Evolutionary conservation across 2,329 filamentous ascomycete species (phyloP).

Genomic region (Penicillium corylophilum): DNA sequence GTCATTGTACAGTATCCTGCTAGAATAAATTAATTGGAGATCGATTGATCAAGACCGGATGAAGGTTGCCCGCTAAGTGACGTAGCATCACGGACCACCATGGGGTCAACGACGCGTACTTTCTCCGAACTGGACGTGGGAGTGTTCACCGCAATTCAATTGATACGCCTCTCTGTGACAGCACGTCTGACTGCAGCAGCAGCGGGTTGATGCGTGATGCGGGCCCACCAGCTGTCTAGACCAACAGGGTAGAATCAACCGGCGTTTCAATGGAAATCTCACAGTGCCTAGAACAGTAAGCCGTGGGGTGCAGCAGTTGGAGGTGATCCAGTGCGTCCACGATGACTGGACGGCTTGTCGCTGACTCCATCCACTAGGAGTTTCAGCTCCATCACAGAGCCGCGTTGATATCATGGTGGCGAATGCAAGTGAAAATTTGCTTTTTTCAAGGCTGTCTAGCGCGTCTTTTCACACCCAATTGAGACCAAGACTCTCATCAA

Average conservation of each 20-base stretch:
- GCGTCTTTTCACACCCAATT: background rate
- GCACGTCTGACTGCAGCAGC: background rate
- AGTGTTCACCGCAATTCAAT: conserved; percentile 8
- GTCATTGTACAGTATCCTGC: background rate
- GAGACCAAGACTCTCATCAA: background rate
- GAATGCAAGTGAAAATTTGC: background rate
- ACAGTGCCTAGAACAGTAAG: conserved; percentile 15
- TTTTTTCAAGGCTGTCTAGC: background rate
- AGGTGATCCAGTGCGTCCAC: conserved; percentile 3
- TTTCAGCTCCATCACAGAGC: conserved; percentile 14
- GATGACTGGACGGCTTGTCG: conserved; percentile 7
- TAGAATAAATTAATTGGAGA: background rate
- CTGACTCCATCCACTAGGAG: conserved; percentile 16
- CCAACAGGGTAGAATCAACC: background rate
- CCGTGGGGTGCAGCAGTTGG: conserved; percentile 17
- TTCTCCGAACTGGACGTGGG: background rate
- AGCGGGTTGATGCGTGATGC: background rate
- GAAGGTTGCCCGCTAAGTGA: conserved; percentile 9
- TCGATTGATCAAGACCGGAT: background rate
- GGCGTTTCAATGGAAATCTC: conserved; percentile 9
- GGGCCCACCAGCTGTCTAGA: background rate
- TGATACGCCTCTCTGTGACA: background rate
- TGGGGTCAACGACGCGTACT: conserved; percentile 5
- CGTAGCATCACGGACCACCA: conserved; percentile 22
- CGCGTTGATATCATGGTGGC: conserved; percentile 13